A percentile compares a stretch with the other conserved stretches of the same genome.
These are phyloP conservation scores for Fusarium dlaminii DNA, from an alignment of 2,329 filamentous ascomycete species.

Conservation along the genomic window DNA sequence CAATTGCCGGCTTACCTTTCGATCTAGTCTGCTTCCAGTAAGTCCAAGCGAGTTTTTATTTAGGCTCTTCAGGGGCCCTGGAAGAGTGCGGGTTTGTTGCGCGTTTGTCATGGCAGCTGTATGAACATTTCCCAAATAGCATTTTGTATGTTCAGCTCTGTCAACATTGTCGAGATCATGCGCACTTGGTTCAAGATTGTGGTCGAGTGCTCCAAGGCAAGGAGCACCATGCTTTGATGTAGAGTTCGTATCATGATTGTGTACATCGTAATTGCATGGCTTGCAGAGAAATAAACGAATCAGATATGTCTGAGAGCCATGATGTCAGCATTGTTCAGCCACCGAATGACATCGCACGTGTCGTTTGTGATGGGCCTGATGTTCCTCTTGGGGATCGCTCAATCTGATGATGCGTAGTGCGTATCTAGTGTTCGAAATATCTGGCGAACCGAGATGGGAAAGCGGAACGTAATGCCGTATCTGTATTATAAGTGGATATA, in stretches of 20 bases:
- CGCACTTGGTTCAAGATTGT: background rate
- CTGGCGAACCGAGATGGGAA: conserved; percentile 20
- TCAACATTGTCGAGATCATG: background rate
- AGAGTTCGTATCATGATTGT: background rate
- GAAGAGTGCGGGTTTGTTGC: conserved; percentile 14
- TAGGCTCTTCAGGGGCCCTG: conserved; percentile 22
- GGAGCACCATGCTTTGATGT: background rate
- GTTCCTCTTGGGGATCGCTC: conserved; percentile 14
- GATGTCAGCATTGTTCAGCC: conserved; percentile 37
- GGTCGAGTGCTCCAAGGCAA: background rate
- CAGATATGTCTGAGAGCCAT: conserved; percentile 1
- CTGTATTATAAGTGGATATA: conserved; percentile 14
- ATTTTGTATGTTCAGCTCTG: background rate
- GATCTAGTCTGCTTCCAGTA: conserved; percentile 23
- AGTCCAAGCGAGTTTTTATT: conserved; percentile 17
- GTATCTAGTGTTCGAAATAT: conserved; percentile 3
- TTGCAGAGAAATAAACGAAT: background rate
- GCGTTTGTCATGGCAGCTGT: conserved; percentile 1
- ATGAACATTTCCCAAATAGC: background rate
- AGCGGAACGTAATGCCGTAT: conserved; percentile 38
- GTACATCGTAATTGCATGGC: background rate
- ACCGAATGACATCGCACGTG: conserved; percentile 21
- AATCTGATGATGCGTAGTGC: conserved; percentile 4
- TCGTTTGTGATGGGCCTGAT: background rate
- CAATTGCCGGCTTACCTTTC: conserved; percentile 36